Base-by-base conservation (phyloP, 106 monocot species). In the Dendrobium chrysotoxum region DNA sequence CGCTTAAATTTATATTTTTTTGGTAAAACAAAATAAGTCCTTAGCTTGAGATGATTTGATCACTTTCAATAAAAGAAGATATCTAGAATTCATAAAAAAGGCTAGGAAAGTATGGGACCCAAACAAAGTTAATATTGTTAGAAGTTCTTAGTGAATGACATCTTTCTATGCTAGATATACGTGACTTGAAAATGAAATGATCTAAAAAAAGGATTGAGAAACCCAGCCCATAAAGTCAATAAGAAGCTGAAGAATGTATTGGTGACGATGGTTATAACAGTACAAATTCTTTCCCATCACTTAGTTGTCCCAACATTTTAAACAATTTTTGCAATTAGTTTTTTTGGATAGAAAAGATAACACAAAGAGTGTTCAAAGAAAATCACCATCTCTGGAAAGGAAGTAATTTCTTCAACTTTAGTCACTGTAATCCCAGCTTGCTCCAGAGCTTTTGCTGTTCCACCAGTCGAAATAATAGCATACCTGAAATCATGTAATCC, bases 311-410 rank as follows among this genome's bases (percentile, higher is more conserved):
- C 35, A 5, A 13, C 15, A 65, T 15, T 40, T 25, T 66, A 66
- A 44, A 65, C 21, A 5, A 26, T 45, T 26, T 65, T 11, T 4
- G 10, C 4, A 23, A 42, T 21, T 38, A 42, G 7, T 10, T 35
- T 41, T 67, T 71, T 28, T 71, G 12, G 71, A 71, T 38, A 38
- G 1, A 65, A 65, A 65, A 13, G 28, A 70, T 3, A 70, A 70
- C 35, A 3, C 10, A 30, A 66, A 47, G 21, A 57, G 18, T 0
- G 74, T 40, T 46, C 68, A 44, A 18, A 73, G 76, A 30, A 58
- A 18, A 75, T 81, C 78, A 98, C 97, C 97, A 98, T 98, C 84
- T 98, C 97, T 76, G 94, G 92, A 72, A 98, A 98, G 45, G 86
- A 30, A 9, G 97, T 98, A 71, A 98, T 81, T 74, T 95, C 88